phyloP scores from a whole-genome alignment of 108 stramenopile species.

The Cyclotella choctawhatcheeana region DNA sequence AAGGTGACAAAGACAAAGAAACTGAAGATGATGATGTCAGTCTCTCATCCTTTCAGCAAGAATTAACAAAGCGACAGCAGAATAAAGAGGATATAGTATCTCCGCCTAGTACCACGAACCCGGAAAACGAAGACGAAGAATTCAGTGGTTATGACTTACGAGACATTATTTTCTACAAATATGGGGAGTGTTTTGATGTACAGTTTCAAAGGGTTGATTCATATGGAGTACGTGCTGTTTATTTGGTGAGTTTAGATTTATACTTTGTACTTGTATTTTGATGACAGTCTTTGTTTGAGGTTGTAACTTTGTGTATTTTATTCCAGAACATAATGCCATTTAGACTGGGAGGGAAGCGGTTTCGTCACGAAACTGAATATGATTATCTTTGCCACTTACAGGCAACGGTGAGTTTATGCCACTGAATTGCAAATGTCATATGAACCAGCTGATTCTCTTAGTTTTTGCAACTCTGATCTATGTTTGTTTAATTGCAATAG shows the following conservation, averaged over 20 bases:
- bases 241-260: slow-evolving; percentile 39
- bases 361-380: slow-evolving; percentile 69
- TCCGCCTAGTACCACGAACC: background rate
- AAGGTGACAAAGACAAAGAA: slow-evolving; percentile 8
- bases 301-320: background rate
- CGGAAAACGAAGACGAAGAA: slow-evolving; percentile 37
- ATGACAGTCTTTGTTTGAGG: background rate
- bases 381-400: slow-evolving; percentile 85
- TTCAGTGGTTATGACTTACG: slow-evolving; percentile 72
- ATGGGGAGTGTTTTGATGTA: slow-evolving; percentile 68
- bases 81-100: background rate
- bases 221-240: slow-evolving; percentile 65
- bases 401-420: slow-evolving; percentile 48
- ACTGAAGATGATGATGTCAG: slow-evolving; percentile 19
- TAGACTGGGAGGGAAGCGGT: slow-evolving; percentile 50
- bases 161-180: slow-evolving; percentile 60
- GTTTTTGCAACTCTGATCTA: background rate
- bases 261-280: background rate
- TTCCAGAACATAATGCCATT: slow-evolving; percentile 66
- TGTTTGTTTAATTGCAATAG: slow-evolving; percentile 10
- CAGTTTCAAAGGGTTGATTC: slow-evolving; percentile 63
- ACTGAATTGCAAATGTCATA: background rate
- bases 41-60: slow-evolving; percentile 33
- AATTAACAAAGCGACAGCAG: slow-evolving; percentile 30
- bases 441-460: background rate